Evolutionary conservation across 2,329 filamentous ascomycete genomes (phyloP).

Genomic region (Colletotrichum liriopes): DNA sequence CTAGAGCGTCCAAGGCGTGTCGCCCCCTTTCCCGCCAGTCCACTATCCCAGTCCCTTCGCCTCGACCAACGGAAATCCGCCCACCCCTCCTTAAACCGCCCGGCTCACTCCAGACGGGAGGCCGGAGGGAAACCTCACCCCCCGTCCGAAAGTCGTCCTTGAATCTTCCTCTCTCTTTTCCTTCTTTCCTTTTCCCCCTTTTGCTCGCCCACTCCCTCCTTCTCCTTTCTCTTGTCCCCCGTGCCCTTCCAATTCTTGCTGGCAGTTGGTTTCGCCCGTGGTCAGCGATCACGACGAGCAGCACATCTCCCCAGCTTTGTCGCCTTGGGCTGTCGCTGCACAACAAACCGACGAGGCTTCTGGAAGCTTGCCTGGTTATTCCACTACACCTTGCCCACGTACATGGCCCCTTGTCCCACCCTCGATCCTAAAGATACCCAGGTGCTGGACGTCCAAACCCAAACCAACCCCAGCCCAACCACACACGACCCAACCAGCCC

Average conservation of each 20-base stretch:
- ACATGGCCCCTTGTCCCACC: constrained; percentile 30
- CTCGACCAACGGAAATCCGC: constrained; percentile 8
- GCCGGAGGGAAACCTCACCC: constrained; percentile 21
- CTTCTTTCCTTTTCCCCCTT: neutral
- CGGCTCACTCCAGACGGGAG: constrained; percentile 2
- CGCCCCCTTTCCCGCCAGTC: constrained; percentile 35
- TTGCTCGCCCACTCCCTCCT: neutral
- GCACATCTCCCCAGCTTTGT: neutral
- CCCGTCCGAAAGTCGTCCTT: constrained; percentile 27
- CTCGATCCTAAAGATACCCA: constrained; percentile 28
- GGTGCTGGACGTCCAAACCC: constrained; percentile 32
- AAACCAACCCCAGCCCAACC: constrained; percentile 18
- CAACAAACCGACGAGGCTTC: constrained; percentile 3
- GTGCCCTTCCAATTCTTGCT: neutral
- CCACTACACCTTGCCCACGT: constrained; percentile 14
- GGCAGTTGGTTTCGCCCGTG: neutral
- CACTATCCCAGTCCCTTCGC: constrained; percentile 18
- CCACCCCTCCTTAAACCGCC: constrained; percentile 22
- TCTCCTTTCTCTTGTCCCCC: neutral
- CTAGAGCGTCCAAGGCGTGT: constrained; percentile 32
- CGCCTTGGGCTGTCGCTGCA: neutral
- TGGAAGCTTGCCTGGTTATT: constrained; percentile 19
- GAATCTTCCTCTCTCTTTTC: neutral
- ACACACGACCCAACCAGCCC: constrained; percentile 4
- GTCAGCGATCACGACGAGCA: neutral